Conservation (phyloP, 495 filamentous ascomycete species). For the Bombardia bombarda region DNA sequence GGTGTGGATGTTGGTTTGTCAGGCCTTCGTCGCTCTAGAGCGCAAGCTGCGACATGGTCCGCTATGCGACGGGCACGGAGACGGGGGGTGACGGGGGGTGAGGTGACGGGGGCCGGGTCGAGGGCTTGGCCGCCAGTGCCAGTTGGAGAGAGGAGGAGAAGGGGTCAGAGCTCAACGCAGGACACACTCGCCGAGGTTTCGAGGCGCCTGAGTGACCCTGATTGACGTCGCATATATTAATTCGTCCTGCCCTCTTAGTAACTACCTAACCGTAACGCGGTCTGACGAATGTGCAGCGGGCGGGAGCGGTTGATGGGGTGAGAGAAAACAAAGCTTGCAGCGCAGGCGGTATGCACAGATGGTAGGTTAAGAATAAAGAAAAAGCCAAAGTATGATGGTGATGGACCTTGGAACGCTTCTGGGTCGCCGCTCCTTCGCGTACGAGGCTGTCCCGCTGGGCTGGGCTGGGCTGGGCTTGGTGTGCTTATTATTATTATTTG, state of each 20-base stretch:
- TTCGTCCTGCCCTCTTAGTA: conserved; percentile 7
- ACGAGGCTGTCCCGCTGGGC: background rate
- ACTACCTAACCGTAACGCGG: conserved; percentile 6
- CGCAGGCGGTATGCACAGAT: too few species aligned
- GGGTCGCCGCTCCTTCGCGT: background rate
- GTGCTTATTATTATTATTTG: background rate
- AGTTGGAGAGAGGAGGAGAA: conserved; percentile 6
- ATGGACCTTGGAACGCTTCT: conserved; percentile 1
- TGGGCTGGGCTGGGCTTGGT: background rate
- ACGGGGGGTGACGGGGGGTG: too few species aligned
- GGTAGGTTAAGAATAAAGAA: too few species aligned
- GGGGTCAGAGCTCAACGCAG: conserved; percentile 31
- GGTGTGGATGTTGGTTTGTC: conserved; percentile 22
- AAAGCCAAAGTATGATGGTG: too few species aligned
- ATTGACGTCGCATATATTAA: conserved; percentile 39
- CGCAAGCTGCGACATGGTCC: conserved; percentile 41
- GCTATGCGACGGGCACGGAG: background rate
- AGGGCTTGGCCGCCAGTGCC: conserved; percentile 21
- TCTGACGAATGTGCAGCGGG: too few species aligned
- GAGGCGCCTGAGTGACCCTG: conserved; percentile 40
- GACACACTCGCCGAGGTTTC: conserved; percentile 35
- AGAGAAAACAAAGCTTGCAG: too few species aligned
- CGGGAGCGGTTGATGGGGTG: too few species aligned
- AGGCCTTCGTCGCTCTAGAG: conserved; percentile 30
- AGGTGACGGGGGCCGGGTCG: conserved; percentile 17